These are phyloP conservation scores for Syncephalastrum contaminatum DNA, from an alignment of 371 early-diverging fungal species.

Conservation along the genomic window DNA sequence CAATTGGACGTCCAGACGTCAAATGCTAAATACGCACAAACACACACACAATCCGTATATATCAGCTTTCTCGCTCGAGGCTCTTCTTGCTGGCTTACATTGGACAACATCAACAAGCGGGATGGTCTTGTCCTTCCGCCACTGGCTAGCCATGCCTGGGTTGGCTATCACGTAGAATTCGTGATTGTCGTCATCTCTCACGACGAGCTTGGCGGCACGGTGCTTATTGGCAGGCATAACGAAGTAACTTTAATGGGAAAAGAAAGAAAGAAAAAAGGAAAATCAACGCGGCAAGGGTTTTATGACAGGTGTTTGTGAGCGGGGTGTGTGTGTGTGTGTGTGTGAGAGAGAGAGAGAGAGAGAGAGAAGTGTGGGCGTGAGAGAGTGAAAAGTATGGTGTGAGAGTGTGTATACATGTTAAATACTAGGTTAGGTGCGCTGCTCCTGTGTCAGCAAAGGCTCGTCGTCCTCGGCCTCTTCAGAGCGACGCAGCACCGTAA, in stretches of 20 bases:
- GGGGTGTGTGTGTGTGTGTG: too few species aligned
- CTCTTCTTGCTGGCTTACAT: conserved; percentile 17
- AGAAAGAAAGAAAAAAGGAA: too few species aligned
- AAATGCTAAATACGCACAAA: conserved; percentile 17
- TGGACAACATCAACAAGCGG: conserved; percentile 47
- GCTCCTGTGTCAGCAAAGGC: conserved; percentile 9
- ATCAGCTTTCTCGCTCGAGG: neutral
- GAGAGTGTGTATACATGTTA: too few species aligned
- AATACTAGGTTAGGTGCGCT: neutral
- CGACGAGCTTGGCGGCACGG: conserved; percentile 29
- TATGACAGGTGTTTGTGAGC: too few species aligned
- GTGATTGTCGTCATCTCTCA: conserved; percentile 23
- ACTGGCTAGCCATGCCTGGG: conserved; percentile 27
- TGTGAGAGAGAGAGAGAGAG: too few species aligned
- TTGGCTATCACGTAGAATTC: conserved; percentile 47
- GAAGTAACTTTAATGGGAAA: too few species aligned
- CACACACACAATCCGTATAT: neutral
- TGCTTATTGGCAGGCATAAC: too few species aligned
- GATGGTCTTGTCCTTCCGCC: conserved; percentile 37
- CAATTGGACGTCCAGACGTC: conserved; percentile 22
- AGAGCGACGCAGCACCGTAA: conserved; percentile 13
- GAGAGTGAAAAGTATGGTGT: too few species aligned
- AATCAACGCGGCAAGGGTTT: too few species aligned
- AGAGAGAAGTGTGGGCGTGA: too few species aligned
- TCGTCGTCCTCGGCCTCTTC: conserved; percentile 25